A percentile compares a stretch with the other conserved stretches of the same genome.
Conservation (phyloP, 2,329 filamentous ascomycete species). For the Epichloe typhina region DNA sequence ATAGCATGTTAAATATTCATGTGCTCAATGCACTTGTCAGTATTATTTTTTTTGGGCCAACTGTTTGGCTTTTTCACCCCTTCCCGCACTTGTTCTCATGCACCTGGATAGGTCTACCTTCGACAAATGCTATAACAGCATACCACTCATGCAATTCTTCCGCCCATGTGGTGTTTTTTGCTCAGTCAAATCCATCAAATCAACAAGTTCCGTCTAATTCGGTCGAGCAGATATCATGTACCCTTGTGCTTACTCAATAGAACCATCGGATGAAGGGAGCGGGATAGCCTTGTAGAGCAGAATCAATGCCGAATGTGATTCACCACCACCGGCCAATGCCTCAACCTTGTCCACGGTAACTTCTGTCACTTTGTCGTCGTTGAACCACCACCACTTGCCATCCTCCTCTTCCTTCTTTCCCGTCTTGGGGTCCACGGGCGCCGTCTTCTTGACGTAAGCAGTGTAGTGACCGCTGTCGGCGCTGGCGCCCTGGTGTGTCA, state of each 20-base stretch:
- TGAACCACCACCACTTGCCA: slow-evolving; percentile 99
- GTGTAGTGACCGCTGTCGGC: slow-evolving; percentile 98
- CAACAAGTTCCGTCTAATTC: not conserved
- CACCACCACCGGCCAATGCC: slow-evolving; percentile 76
- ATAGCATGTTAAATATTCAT: too few relatives aligned
- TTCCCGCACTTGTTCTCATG: too few relatives aligned
- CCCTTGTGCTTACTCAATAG: slow-evolving; percentile 11
- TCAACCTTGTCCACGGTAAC: slow-evolving; percentile 86
- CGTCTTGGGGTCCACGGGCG: slow-evolving; percentile 55
- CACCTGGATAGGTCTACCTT: too few relatives aligned
- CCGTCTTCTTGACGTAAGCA: slow-evolving; percentile 89
- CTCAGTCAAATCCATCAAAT: not conserved
- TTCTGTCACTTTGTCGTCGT: slow-evolving; percentile 93
- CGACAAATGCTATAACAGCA: too few relatives aligned
- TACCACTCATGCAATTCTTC: not conserved
- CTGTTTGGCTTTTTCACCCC: not conserved
- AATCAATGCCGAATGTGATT: slow-evolving; percentile 73
- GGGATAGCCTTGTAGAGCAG: slow-evolving; percentile 65
- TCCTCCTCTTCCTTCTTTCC: slow-evolving; percentile 72
- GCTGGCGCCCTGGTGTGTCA: slow-evolving; percentile 92
- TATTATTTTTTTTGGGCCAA: not conserved
- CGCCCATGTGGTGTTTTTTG: not conserved
- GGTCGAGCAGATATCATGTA: not conserved
- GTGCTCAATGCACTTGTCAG: too few relatives aligned
- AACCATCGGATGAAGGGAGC: slow-evolving; percentile 44